phyloP scores from a whole-genome alignment of 1,139 yeast species.

The Yamadazyma triangularis region DNA sequence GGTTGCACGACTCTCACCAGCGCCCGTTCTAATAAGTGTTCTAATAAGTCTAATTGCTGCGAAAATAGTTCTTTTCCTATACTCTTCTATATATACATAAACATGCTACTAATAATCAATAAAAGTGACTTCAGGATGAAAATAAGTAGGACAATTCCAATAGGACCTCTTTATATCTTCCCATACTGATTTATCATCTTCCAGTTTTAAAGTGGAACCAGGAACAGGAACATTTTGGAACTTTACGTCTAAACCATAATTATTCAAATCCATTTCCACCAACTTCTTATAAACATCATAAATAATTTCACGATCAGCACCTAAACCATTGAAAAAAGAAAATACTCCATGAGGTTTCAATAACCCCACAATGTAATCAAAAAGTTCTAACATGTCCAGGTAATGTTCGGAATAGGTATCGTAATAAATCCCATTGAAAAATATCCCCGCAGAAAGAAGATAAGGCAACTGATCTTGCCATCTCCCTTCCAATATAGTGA shows the following conservation, averaged over 20 bases:
- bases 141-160: slow-evolving; percentile 68
- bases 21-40: too few relatives aligned
- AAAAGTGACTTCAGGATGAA: slow-evolving; percentile 59
- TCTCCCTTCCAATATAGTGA: slow-evolving; percentile 73
- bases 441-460: slow-evolving; percentile 61
- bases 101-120: slow-evolving; percentile 21
- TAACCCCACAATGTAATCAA: slow-evolving; percentile 77
- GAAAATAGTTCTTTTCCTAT: too few relatives aligned
- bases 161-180: slow-evolving; percentile 65
- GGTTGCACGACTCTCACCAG: too few relatives aligned
- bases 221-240: slow-evolving; percentile 47
- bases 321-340: slow-evolving; percentile 90
- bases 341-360: slow-evolving; percentile 77
- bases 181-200: slow-evolving; percentile 48
- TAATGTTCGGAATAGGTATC: slow-evolving; percentile 91
- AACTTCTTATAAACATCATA: slow-evolving; percentile 86
- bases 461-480: slow-evolving; percentile 83
- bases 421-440: slow-evolving; percentile 87
- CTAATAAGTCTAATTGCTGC: too few relatives aligned
- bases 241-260: slow-evolving; percentile 66
- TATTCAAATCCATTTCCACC: slow-evolving; percentile 73
- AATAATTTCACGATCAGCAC: slow-evolving; percentile 88
- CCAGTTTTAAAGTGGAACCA: background rate
- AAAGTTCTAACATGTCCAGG: slow-evolving; percentile 79
- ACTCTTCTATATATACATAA: too few relatives aligned